Conservation (phyloP, 129 eudicot genomes). For the Erigeron canadensis region DNA sequence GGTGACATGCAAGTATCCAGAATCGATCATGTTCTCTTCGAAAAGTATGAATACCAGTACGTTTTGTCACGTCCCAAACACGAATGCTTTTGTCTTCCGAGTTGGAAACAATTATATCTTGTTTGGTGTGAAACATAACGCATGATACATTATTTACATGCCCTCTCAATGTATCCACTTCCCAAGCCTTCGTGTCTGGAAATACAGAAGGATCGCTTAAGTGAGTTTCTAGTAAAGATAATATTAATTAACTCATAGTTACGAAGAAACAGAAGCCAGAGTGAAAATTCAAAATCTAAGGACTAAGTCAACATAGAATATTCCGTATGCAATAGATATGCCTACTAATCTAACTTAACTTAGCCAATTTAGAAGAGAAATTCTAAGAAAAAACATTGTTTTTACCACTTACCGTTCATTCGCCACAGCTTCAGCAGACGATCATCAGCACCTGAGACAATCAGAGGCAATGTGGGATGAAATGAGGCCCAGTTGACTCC, state of each 20-base stretch:
- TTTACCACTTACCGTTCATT: slow-evolving; percentile 43
- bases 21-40: slow-evolving; percentile 51
- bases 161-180: slow-evolving; percentile 54
- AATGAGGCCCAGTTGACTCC: slow-evolving; percentile 59
- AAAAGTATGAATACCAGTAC: slow-evolving; percentile 47
- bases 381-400: neutral
- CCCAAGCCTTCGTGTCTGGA: slow-evolving; percentile 45
- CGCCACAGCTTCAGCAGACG: slow-evolving; percentile 58
- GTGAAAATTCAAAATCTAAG: no score
- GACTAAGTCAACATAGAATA: no score
- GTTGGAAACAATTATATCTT: slow-evolving; percentile 50
- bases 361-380: neutral
- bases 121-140: slow-evolving; percentile 46
- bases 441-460: slow-evolving; percentile 60
- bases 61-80: slow-evolving; percentile 49
- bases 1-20: slow-evolving; percentile 55
- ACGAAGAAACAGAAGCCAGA: no score
- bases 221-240: no score
- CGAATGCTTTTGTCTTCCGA: slow-evolving; percentile 56
- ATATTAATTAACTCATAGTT: no score
- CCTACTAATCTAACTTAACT: neutral
- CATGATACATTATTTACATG: slow-evolving; percentile 54
- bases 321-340: neutral
- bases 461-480: slow-evolving; percentile 50
- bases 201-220: no score